phyloP scores from a whole-genome alignment of 2,329 filamentous ascomycete genomes.

The Fusarium citri region DNA sequence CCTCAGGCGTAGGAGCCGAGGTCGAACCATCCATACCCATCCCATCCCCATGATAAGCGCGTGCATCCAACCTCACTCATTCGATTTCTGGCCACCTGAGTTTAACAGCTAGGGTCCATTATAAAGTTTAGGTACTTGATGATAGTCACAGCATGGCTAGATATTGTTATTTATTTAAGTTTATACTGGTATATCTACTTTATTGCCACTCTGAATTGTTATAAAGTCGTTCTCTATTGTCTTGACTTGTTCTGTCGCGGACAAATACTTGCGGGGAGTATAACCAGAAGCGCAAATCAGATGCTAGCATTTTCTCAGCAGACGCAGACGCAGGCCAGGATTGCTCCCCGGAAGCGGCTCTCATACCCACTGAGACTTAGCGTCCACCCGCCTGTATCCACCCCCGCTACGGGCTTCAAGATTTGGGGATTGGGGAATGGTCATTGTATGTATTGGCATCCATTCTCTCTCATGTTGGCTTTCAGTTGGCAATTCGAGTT shows the following conservation, averaged over 20 bases:
- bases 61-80: slow-evolving; percentile 12
- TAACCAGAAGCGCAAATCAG: slow-evolving; percentile 41
- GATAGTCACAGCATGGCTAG: rapidly evolving
- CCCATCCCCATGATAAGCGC: slow-evolving; percentile 24
- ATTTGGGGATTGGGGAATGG: slow-evolving; percentile 25
- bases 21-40: slow-evolving; percentile 25
- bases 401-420: slow-evolving; percentile 29
- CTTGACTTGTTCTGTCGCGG: slow-evolving; percentile 9
- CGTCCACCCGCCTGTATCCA: slow-evolving; percentile 33
- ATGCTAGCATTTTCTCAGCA: slow-evolving; percentile 46
- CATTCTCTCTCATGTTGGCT: neutral
- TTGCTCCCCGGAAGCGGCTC: slow-evolving; percentile 40
- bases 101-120: slow-evolving; percentile 4
- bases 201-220: neutral
- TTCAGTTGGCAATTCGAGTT: neutral
- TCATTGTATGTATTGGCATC: neutral
- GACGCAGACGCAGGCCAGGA: slow-evolving; percentile 29
- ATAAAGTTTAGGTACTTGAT: slow-evolving; percentile 3
- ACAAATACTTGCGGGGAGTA: slow-evolving; percentile 14
- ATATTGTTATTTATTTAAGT: neutral
- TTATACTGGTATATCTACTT: neutral
- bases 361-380: slow-evolving; percentile 36
- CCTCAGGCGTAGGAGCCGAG: slow-evolving; percentile 38
- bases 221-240: neutral
- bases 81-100: slow-evolving; percentile 4